A percentile compares a stretch with the other conserved stretches of the same genome.
Conservation (phyloP, 306 rosid species). For the Lathyrus oleraceus region DNA sequence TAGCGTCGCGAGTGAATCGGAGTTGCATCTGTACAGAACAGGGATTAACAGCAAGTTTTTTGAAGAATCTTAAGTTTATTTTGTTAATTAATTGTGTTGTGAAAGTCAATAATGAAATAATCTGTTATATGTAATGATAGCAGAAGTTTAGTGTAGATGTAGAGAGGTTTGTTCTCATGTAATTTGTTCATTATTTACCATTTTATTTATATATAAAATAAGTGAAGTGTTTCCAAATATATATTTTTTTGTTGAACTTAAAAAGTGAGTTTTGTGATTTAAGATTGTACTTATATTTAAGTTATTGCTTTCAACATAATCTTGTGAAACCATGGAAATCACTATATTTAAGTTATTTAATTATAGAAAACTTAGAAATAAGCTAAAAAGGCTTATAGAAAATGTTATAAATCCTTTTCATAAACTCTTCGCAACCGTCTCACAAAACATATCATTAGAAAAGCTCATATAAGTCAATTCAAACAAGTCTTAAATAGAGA, state of each 20-base stretch:
- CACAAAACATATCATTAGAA: too few relatives aligned
- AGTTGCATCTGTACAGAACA: constrained; percentile 70
- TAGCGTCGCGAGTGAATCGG: constrained; percentile 53
- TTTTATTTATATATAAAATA: constrained; percentile 24
- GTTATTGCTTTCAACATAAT: neutral
- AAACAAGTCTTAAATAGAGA: too few relatives aligned
- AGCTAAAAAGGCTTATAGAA: too few relatives aligned
- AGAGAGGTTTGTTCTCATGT: constrained; percentile 20
- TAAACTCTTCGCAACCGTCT: too few relatives aligned
- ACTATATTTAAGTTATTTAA: too few relatives aligned
- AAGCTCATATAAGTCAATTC: too few relatives aligned
- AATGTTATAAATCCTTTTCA: too few relatives aligned
- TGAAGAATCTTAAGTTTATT: constrained; percentile 35
- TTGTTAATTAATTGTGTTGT: constrained; percentile 3
- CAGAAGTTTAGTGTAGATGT: constrained; percentile 45
- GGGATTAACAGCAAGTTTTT: constrained; percentile 77
- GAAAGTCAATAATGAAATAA: constrained; percentile 23
- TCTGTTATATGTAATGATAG: constrained; percentile 24
- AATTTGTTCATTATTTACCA: constrained; percentile 27
- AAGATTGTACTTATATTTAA: neutral
- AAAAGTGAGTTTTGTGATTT: neutral
- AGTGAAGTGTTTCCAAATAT: constrained; percentile 6
- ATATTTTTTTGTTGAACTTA: neutral
- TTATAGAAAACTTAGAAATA: neutral
- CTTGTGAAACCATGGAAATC: neutral